Evolutionary conservation across 2,329 filamentous ascomycete genomes (phyloP).

Genomic region (Fusarium siculi): DNA sequence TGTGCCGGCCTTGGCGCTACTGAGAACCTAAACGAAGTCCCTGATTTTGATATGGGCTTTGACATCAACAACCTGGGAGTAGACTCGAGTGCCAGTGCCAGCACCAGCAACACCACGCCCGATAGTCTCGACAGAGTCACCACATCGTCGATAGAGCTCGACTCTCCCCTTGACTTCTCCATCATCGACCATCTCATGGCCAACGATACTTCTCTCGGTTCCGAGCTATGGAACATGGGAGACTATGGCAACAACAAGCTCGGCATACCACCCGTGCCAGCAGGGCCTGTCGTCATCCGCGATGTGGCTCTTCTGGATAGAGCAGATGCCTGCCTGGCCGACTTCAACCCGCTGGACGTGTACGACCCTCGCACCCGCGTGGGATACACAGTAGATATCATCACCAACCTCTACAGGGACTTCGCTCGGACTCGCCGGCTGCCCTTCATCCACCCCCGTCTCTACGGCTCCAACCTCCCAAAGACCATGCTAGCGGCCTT

Average conservation of each 20-base stretch:
- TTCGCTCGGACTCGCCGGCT: conserved; percentile 52
- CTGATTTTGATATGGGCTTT: conserved; percentile 53
- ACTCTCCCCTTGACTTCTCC: conserved; percentile 49
- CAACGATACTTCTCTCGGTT: conserved; percentile 32
- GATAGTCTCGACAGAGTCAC: conserved; percentile 43
- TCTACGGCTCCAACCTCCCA: conserved; percentile 55
- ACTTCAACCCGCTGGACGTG: conserved; percentile 49
- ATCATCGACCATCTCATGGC: conserved; percentile 50
- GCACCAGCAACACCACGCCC: conserved; percentile 34
- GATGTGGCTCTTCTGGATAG: conserved; percentile 45
- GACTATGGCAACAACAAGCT: conserved; percentile 45
- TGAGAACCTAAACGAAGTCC: conserved; percentile 32
- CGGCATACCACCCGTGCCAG: conserved; percentile 42
- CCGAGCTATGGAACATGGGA: conserved; percentile 45
- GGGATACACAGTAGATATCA: conserved; percentile 48
- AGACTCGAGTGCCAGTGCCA: conserved; percentile 38
- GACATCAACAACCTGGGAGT: conserved; percentile 48
- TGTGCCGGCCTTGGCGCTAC: conserved; percentile 7
- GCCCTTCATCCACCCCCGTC: conserved; percentile 56
- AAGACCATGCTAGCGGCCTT: conserved; percentile 54
- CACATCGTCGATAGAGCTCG: conserved; percentile 41
- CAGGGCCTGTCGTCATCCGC: conserved; percentile 43
- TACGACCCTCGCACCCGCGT: conserved; percentile 51
- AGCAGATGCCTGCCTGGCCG: conserved; percentile 33
- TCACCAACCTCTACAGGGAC: conserved; percentile 48